Evolutionary conservation across 768 basidiomycete species (phyloP).

Genomic region (Phylloporus sp.): DNA sequence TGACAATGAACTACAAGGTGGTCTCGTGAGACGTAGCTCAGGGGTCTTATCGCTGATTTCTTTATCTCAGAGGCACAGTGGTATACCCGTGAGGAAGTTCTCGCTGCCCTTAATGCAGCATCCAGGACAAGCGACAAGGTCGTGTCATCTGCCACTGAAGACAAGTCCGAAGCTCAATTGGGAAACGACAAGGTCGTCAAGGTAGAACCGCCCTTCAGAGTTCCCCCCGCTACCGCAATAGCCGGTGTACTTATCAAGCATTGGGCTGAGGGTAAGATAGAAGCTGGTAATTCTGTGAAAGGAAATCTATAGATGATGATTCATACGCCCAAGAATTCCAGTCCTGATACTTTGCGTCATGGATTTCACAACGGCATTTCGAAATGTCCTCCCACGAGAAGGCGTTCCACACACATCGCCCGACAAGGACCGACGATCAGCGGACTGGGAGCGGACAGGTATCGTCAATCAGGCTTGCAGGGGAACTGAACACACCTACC

Average conservation of each 20-base stretch:
- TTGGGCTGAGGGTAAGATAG: conserved; percentile 66
- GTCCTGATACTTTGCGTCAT: not conserved
- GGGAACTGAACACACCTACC: not conserved
- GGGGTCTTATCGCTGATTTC: not conserved
- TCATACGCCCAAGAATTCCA: not conserved
- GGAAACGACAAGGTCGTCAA: conserved; percentile 16
- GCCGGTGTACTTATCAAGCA: conserved; percentile 82
- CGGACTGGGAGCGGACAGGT: too few species aligned
- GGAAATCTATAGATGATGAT: conserved; percentile 33
- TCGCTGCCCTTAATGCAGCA: conserved; percentile 45
- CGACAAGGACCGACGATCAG: too few species aligned
- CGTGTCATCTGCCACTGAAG: conserved; percentile 12
- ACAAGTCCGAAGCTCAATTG: conserved; percentile 20
- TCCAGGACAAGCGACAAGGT: conserved; percentile 27
- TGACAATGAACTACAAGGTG: conserved; percentile 93
- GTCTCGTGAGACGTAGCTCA: not conserved
- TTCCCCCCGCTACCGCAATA: conserved; percentile 77
- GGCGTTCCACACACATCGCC: too few species aligned
- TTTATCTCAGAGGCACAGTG: conserved; percentile 74
- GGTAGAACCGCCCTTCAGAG: conserved; percentile 55
- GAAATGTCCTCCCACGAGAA: too few species aligned
- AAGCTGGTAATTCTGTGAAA: conserved; percentile 44
- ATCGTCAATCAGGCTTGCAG: not conserved
- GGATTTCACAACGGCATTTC: not conserved
- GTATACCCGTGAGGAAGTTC: conserved; percentile 76